Evolutionary conservation across 441 rosid genomes (phyloP).

Genomic region (Syzygium syzygioides): DNA sequence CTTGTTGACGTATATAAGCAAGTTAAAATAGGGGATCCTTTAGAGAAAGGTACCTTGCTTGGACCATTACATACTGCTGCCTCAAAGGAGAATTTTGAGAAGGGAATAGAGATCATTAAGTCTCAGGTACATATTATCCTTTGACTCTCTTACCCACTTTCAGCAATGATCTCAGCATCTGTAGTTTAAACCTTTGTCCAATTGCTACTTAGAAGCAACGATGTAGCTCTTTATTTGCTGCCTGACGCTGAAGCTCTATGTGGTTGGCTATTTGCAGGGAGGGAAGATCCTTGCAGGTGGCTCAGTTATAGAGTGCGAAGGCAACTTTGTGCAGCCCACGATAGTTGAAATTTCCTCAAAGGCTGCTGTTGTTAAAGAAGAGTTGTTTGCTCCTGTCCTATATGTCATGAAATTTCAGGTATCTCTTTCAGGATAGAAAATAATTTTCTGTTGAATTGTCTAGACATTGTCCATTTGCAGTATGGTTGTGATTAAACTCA

Average conservation of each 20-base stretch:
- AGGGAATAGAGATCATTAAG: slow-evolving; percentile 83
- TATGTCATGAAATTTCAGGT: slow-evolving; percentile 90
- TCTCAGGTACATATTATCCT: slow-evolving; percentile 52
- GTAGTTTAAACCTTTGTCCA: not conserved
- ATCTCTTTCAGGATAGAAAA: not conserved
- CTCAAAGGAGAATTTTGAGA: slow-evolving; percentile 71
- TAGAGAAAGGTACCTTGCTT: slow-evolving; percentile 78
- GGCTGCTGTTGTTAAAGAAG: slow-evolving; percentile 77
- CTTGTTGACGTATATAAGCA: slow-evolving; percentile 71
- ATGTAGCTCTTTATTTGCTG: not conserved
- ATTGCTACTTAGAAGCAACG: not conserved
- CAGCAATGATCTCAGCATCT: not conserved
- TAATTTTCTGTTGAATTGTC: not conserved
- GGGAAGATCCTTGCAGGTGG: slow-evolving; percentile 91
- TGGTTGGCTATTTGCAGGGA: slow-evolving; percentile 44
- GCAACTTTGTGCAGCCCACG: slow-evolving; percentile 95
- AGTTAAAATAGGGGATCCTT: slow-evolving; percentile 95
- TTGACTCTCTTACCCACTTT: not conserved
- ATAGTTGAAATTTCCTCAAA: slow-evolving; percentile 75
- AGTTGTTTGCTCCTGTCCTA: slow-evolving; percentile 90
- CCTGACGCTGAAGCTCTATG: not conserved
- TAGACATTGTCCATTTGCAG: not conserved
- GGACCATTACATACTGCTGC: slow-evolving; percentile 84
- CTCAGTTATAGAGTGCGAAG: slow-evolving; percentile 53
- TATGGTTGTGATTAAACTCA: not conserved